Conservation (phyloP, 2,329 filamentous ascomycete species). For the Aureobasidium sp. region DNA sequence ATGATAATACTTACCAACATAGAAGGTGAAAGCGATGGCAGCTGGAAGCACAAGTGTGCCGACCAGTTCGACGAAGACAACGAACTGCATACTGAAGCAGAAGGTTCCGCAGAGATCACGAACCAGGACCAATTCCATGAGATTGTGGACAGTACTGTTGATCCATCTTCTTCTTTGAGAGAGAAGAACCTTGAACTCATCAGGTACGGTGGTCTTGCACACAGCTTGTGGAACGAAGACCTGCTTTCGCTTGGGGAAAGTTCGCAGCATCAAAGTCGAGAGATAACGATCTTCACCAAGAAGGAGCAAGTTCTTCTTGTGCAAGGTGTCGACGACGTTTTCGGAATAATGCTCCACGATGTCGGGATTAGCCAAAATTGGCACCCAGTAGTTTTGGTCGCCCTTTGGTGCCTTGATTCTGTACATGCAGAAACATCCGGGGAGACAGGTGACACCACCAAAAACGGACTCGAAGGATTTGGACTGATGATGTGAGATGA, state of each 20-base stretch:
- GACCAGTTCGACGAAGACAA: constrained; percentile 90
- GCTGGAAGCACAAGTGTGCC: constrained; percentile 92
- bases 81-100: constrained; percentile 99
- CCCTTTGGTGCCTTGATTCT: constrained; percentile 98
- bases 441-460: constrained; percentile 96
- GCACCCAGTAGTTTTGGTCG: constrained; percentile 98
- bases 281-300: constrained; percentile 92
- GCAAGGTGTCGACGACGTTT: constrained; percentile 95
- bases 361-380: constrained; percentile 95
- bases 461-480: constrained; percentile 99
- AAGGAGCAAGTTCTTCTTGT: constrained; percentile 92
- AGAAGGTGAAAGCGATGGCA: constrained; percentile 94
- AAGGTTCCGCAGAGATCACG: constrained; percentile 96
- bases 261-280: constrained; percentile 95
- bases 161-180: constrained; percentile 98
- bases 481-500: constrained; percentile 93
- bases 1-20: constrained; percentile 63
- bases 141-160: constrained; percentile 96
- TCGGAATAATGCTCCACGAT: constrained; percentile 99
- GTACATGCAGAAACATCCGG: constrained; percentile 99
- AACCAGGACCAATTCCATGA: constrained; percentile 95
- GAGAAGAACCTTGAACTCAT: constrained; percentile 82
- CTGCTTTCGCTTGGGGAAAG: constrained; percentile 97
- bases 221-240: constrained; percentile 97
- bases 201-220: constrained; percentile 96